Evolutionary conservation across 2,329 filamentous ascomycete species (phyloP), one percentile per base, ranked within the genome.

Genomic region (Aschersonia sp.): DNA sequence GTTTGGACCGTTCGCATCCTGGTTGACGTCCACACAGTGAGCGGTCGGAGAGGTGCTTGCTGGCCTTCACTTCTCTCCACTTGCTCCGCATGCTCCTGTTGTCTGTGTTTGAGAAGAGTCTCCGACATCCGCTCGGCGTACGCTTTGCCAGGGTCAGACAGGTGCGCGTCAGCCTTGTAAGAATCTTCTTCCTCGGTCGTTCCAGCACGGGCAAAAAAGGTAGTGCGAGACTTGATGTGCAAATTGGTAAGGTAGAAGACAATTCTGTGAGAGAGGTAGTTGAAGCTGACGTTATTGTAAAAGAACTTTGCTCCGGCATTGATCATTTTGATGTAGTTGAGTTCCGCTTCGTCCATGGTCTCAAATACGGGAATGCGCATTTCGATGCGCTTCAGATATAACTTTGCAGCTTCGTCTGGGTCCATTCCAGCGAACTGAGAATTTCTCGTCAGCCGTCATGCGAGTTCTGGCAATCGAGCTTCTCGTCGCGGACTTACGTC

Each of bases 251-350:
- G 79, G 64, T 97, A 98, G 66, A 98, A 98, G 48, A 98, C 90
- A 54, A 98, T 98, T 51, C 92, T 81, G 62, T 98, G 89, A 1
- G 89, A 94, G 32, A 98, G 76, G 60, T 98, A 98, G 56, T 89
- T 90, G 64, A 98, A 97, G 59, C 84, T 89, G 62, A 92, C 86
- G 55, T 97, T 95, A 69, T 98, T 98, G 66, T 97, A 90, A 56
- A 90, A 84, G 59, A 98, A 84, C 55, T 87, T 81, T 59, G 90
- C 81, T 43, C 92, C 92, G 6, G 92, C 92, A 56, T 98, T 98
- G 62, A 97, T 94, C 90, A 98, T 95, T 70, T 95, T 95, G 68
- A 98, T 90, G 67, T 90, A 98, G 62, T 97, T 95, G 52, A 98
- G 74, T 54, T 97, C 89, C 32, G 76, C 74, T 63, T 98, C 92